Evolutionary conservation across 2,329 filamentous ascomycete genomes (phyloP).

Genomic region (Drechslerella coelobrocha): DNA sequence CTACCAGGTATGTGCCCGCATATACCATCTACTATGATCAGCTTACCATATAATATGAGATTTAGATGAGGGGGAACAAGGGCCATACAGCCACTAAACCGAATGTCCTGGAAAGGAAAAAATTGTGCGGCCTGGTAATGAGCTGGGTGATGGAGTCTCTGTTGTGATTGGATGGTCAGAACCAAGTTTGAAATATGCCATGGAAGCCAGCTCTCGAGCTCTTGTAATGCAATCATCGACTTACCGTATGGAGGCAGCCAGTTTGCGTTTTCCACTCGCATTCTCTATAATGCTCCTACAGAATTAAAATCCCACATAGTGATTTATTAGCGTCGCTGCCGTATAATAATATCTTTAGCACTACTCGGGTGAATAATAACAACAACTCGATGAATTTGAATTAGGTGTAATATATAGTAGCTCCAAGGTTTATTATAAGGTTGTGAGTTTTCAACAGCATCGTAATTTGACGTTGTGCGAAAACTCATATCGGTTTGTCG

Average conservation of each 20-base stretch:
- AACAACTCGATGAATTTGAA: too few relatives aligned
- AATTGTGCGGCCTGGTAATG: conserved; percentile 52
- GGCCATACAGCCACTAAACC: conserved; percentile 54
- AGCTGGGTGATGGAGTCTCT: conserved; percentile 39
- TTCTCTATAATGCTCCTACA: conserved; percentile 54
- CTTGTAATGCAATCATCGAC: too few relatives aligned
- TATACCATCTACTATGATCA: conserved; percentile 69
- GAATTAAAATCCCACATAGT: neutral
- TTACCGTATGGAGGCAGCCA: conserved; percentile 51
- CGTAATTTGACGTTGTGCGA: neutral
- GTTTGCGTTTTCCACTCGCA: conserved; percentile 53
- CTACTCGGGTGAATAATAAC: too few relatives aligned
- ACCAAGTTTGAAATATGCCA: neutral
- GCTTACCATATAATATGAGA: neutral
- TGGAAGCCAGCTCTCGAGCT: too few relatives aligned
- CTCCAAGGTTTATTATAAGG: too few relatives aligned
- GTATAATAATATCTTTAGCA: too few relatives aligned
- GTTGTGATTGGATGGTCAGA: neutral
- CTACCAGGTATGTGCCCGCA: conserved; percentile 85
- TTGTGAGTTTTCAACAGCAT: too few relatives aligned
- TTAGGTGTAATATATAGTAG: too few relatives aligned
- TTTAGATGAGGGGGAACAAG: neutral
- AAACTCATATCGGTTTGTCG: neutral
- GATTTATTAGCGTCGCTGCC: too few relatives aligned
- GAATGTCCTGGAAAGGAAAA: conserved; percentile 54